These are phyloP conservation scores for Amyloporia xantha DNA, from an alignment of 768 basidiomycete species.

Conservation along the genomic window DNA sequence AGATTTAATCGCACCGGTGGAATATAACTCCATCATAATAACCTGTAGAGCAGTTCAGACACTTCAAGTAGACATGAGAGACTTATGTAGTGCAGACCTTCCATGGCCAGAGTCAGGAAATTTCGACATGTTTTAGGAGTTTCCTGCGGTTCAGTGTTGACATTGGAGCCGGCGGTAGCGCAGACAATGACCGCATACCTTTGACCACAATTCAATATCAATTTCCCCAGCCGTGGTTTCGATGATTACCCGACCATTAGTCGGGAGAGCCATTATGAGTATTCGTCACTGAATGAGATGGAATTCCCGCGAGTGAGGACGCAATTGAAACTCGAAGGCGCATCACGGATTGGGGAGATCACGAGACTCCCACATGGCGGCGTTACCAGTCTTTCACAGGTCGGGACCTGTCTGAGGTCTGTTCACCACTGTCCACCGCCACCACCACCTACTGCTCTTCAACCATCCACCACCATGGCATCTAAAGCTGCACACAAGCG, in stretches of 20 bases:
- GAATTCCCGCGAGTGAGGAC: not conserved
- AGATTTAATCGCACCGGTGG: constrained; percentile 52
- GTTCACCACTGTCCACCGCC: not conserved
- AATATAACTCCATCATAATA: constrained; percentile 97
- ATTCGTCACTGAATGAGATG: not conserved
- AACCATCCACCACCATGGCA: constrained; percentile 45
- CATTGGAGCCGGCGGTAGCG: not conserved
- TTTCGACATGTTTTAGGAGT: constrained; percentile 92
- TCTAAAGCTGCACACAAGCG: constrained; percentile 85
- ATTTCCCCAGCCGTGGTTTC: constrained; percentile 86
- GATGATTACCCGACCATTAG: constrained; percentile 79
- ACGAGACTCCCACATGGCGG: constrained; percentile 5
- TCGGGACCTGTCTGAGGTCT: not conserved
- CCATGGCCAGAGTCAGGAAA: constrained; percentile 82
- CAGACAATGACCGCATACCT: constrained; percentile 37
- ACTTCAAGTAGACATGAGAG: not conserved
- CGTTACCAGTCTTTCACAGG: not conserved
- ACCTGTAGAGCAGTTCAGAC: constrained; percentile 50
- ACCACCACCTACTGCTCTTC: not conserved
- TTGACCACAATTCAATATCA: constrained; percentile 90
- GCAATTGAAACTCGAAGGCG: not conserved
- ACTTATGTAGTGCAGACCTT: too few species aligned
- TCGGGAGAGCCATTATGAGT: constrained; percentile 68
- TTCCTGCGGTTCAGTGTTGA: constrained; percentile 45
- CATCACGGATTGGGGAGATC: not conserved